Percentiles rank a stretch among this genome's conserved stretches.
These are phyloP conservation scores for Colletotrichum chrysophilum DNA, from an alignment of 2,329 filamentous ascomycete species.

Conservation along the genomic window DNA sequence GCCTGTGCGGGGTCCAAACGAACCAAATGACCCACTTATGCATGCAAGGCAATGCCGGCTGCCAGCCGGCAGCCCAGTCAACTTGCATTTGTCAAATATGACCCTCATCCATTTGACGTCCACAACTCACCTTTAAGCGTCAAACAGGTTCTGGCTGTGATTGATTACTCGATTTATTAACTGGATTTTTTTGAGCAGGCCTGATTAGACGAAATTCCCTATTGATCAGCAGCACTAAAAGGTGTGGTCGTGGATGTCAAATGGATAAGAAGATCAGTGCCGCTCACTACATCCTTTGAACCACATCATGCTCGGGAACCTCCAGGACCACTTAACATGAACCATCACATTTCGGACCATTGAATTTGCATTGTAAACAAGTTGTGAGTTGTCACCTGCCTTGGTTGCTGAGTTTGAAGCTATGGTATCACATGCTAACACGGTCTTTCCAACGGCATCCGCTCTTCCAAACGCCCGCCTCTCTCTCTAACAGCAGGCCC, in stretches of 20 bases:
- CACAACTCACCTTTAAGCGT: too few species aligned
- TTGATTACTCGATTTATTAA: too few species aligned
- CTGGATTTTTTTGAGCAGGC: too few species aligned
- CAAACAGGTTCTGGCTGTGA: too few species aligned
- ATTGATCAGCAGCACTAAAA: too few species aligned
- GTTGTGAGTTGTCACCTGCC: background rate
- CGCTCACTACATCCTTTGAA: background rate
- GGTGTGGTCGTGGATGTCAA: too few species aligned
- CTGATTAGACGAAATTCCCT: too few species aligned
- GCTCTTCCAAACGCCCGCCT: too few species aligned
- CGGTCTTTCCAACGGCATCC: too few species aligned
- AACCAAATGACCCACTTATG: background rate
- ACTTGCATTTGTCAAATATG: background rate
- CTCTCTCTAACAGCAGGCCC: too few species aligned
- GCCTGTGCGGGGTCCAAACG: background rate
- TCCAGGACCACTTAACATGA: background rate
- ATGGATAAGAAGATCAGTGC: background rate
- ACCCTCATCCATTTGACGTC: too few species aligned
- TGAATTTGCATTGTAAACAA: background rate
- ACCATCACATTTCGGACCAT: background rate
- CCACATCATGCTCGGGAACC: background rate
- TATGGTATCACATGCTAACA: too few species aligned
- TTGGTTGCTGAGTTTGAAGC: background rate
- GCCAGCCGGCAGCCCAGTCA: background rate
- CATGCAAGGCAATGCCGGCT: background rate